Base-by-base conservation (phyloP, 352 stramenopile species). In the Pythium phragmitis region DNA sequence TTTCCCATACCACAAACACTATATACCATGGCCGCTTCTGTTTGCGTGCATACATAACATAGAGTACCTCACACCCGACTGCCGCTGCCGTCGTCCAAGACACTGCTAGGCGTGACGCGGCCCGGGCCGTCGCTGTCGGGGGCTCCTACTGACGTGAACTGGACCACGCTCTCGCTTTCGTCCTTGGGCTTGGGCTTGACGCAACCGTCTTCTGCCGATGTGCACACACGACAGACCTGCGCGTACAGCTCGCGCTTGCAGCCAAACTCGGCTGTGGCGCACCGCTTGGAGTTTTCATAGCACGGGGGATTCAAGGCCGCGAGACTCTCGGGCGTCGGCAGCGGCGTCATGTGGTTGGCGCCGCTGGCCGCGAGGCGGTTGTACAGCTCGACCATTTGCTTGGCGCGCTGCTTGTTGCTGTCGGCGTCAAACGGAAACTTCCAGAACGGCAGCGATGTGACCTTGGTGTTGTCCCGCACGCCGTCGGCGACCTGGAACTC, bases 151-250 rank as follows among this genome's bases (percentile, higher is more conserved):
- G 26, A 30, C 26, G 26, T 30, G 26, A 30, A 30, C 26, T 30
- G 26, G 26, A 30, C 26, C 26, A 30, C 26, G 26, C 26, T 30
- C 26, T 30, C 26, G 26, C 26, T 30, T 5, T 30, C 26, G 26
- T 30, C 26, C 26, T 30, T 30, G 26, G 26, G 26, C 26, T 30
- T 30, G 26, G 26, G 4, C 26, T 30, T 30, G 26, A 30, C 26
- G 26, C 26, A 30, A 1, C 26, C 26, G 2, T 30, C 26, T 30
- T 30, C 26, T 30, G 26, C 26, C 4, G 37, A 9, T 9, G 37
- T 50, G 65, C 85, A 93, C 33, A 84, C 63, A 11, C 78, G 33
- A 41, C 85, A 93, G 12, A 89, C 61, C 70, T 94, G 85, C n/a
- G 74, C 68, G 67, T 86, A 89, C 21, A 87, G 69, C 8, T 69